Evolutionary conservation across 2,329 filamentous ascomycete genomes (phyloP).

Genomic region (Pochonia chlamydosporia): DNA sequence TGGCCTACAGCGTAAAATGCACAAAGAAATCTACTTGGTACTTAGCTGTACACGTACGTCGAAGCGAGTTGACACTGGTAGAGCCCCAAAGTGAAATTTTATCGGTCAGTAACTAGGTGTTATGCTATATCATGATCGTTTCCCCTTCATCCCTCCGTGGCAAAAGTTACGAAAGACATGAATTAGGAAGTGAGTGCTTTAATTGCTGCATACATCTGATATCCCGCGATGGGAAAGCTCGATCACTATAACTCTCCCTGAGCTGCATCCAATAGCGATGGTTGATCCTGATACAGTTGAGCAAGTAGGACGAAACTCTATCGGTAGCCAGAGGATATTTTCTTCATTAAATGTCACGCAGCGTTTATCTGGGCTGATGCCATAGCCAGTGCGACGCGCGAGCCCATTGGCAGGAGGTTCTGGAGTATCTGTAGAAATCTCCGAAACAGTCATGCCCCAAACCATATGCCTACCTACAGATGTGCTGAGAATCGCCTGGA

Average conservation of each 20-base stretch:
- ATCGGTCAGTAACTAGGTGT: background rate
- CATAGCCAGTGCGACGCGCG: background rate
- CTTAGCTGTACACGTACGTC: too few species aligned
- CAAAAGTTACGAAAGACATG: background rate
- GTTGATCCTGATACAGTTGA: slow-evolving; percentile 5
- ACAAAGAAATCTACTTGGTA: too few species aligned
- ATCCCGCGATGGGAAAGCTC: background rate
- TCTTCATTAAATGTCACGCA: background rate
- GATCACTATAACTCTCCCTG: slow-evolving; percentile 1
- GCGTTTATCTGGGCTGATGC: background rate
- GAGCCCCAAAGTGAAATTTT: background rate
- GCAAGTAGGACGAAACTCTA: background rate
- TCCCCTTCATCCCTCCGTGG: background rate
- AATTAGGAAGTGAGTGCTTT: background rate
- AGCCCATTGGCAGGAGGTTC: background rate
- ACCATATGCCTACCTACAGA: too few species aligned
- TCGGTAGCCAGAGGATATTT: slow-evolving; percentile 5
- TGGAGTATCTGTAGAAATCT: background rate
- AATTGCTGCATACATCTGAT: background rate
- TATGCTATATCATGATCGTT: background rate
- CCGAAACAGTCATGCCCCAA: too few species aligned
- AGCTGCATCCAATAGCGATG: slow-evolving; percentile 3
- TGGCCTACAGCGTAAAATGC: too few species aligned
- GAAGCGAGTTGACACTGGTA: too few species aligned
- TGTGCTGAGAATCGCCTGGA: too few species aligned